Evolutionary conservation across 2,329 filamentous ascomycete species (phyloP).

Genomic region (Aspergillus luchuensis): DNA sequence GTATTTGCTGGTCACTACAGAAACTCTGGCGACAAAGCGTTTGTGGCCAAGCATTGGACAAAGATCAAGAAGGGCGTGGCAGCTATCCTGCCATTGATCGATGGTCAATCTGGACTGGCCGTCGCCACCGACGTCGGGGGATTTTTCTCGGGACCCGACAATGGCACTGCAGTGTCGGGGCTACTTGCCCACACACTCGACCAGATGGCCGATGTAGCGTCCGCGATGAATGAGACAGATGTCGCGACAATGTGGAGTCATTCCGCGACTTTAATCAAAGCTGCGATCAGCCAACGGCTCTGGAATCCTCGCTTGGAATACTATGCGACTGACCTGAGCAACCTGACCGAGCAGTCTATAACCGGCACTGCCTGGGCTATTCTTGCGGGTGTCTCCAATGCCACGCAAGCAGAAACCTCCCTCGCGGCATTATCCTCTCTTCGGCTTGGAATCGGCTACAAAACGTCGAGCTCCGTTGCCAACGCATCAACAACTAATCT

Average conservation of each 20-base stretch:
- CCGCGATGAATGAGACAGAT: slow-evolving; percentile 7
- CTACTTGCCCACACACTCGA: slow-evolving; percentile 17
- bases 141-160: slow-evolving; percentile 12
- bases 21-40: slow-evolving; percentile 33
- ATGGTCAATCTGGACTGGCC: slow-evolving; percentile 7
- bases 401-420: slow-evolving; percentile 30
- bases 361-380: slow-evolving; percentile 14
- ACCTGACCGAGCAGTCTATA: slow-evolving; percentile 8
- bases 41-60: slow-evolving; percentile 18
- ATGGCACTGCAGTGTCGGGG: slow-evolving; percentile 18
- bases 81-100: not conserved
- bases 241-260: slow-evolving; percentile 3
- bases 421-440: slow-evolving; percentile 36
- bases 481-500: slow-evolving; percentile 29
- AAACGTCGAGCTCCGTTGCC: slow-evolving; percentile 28
- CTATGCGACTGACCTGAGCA: slow-evolving; percentile 10
- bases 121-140: slow-evolving; percentile 21
- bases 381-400: slow-evolving; percentile 29
- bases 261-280: not conserved
- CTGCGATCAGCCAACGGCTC: slow-evolving; percentile 16
- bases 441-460: slow-evolving; percentile 41
- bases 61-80: not conserved
- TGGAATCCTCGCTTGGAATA: slow-evolving; percentile 15
- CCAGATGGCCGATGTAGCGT: slow-evolving; percentile 12
- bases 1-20: slow-evolving; percentile 34